Evolutionary conservation across 2,329 filamentous ascomycete species (phyloP).

Genomic region (Monosporascus sp.): DNA sequence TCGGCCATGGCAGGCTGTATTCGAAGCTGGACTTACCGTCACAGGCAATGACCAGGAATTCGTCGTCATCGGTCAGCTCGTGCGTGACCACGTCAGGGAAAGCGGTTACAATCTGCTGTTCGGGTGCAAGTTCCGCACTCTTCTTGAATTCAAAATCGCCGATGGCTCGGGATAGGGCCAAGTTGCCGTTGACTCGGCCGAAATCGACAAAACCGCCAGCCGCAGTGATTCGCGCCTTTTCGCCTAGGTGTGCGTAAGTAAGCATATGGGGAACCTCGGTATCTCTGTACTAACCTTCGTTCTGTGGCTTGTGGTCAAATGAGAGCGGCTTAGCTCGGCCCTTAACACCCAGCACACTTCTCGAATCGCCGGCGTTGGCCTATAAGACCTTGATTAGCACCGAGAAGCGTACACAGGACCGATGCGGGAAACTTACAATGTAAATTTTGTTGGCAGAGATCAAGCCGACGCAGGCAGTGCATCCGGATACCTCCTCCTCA

Average conservation of each 20-base stretch:
- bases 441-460: slow-evolving; percentile 90
- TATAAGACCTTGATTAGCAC: slow-evolving; percentile 36
- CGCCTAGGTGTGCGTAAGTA: slow-evolving; percentile 50
- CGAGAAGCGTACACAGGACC: slow-evolving; percentile 3
- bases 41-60: slow-evolving; percentile 90
- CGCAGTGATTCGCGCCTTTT: slow-evolving; percentile 92
- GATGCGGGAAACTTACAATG: slow-evolving; percentile 62
- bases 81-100: slow-evolving; percentile 92
- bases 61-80: slow-evolving; percentile 86
- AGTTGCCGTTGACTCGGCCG: slow-evolving; percentile 95
- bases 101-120: slow-evolving; percentile 97
- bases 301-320: slow-evolving; percentile 99
- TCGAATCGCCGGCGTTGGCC: slow-evolving; percentile 96
- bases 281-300: slow-evolving; percentile 67
- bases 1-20: neutral
- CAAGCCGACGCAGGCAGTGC: slow-evolving; percentile 88
- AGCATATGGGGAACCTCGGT: neutral
- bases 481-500: slow-evolving; percentile 96
- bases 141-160: slow-evolving; percentile 99
- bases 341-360: slow-evolving; percentile 92
- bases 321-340: slow-evolving; percentile 95
- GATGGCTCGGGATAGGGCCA: slow-evolving; percentile 93
- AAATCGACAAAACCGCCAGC: slow-evolving; percentile 98
- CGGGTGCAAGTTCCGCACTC: slow-evolving; percentile 92
- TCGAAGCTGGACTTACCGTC: slow-evolving; percentile 60